Evolutionary conservation across 2,329 filamentous ascomycete genomes (phyloP), one percentile per base, ranked within the genome.

Genomic region (Clonostachys rosea): DNA sequence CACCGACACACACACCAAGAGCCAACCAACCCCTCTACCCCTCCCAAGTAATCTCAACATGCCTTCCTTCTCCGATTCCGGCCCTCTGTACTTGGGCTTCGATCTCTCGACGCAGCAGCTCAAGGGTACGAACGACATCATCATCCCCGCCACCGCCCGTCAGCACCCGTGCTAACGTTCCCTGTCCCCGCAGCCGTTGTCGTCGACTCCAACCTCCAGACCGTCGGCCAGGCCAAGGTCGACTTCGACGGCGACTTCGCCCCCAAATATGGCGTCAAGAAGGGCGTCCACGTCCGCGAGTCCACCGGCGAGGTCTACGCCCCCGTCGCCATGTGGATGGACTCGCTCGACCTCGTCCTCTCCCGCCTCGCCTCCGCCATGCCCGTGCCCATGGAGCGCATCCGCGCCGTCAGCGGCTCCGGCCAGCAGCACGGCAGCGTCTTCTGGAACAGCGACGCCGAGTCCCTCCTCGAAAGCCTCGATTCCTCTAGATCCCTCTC

Each of bases 371-470:
- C 80, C 56, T 76, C 83, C 40, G 83, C 84, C 1, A 79, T 89
- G 47, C 59, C 64, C 43, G 56, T 61, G 5, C 86, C 91, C 55
- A 86, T 96, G 58, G 69, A 76, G 45, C 80, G 81, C 45, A 83
- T 99, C 53, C 83, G 80, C 59, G 92, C 89, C 33, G 79, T 99
- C 56, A 92, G 89, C 59, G 94, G 91, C 52, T 91, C 92, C 14
- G 91, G 94, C 47, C 95, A 97, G 79, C 94, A 99, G 74, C 94
- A 97, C 67, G 94, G 94, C 34, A 97, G 92, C 64, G 91, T 97
- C 30, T 97, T 94, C 71, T 97, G 92, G 92, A 87, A 80, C 49
- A 65, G 72, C 41, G 70, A 83, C 48, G 91, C 89, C 6, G 86
- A 88, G 61, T 59, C 66, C 8, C 60, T 86, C 40, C 76, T 97